Percentiles rank a stretch among this genome's conserved stretches.
phyloP scores from a whole-genome alignment of 2,329 filamentous ascomycete genomes.

The Nigrograna mackinnonii region DNA sequence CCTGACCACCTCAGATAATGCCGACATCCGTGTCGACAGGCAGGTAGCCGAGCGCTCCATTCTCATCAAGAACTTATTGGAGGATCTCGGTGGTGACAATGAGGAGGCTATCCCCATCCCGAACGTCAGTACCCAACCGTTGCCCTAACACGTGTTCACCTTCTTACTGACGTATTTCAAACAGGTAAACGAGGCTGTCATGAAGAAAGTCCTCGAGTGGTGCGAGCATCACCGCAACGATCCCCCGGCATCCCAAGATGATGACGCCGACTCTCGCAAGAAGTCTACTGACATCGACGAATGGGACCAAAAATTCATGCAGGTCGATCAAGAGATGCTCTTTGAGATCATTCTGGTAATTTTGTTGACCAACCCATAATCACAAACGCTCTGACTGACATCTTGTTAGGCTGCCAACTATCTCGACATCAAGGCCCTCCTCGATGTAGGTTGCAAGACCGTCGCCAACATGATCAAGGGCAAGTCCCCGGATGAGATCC shows the following conservation, averaged over 20 bases:
- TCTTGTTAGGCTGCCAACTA: conserved; percentile 84
- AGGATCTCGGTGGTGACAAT: conserved; percentile 74
- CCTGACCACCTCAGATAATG: conserved; percentile 50
- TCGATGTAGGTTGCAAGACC: conserved; percentile 98
- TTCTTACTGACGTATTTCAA: too few relatives aligned
- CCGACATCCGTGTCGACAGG: conserved; percentile 60
- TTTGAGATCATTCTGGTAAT: conserved; percentile 97
- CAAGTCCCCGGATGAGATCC: conserved; percentile 98
- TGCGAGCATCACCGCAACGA: conserved; percentile 94
- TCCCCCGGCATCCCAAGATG: conserved; percentile 78
- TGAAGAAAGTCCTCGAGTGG: conserved; percentile 98
- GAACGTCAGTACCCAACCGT: conserved; percentile 59
- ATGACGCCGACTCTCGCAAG: conserved; percentile 92
- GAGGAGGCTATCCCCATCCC: conserved; percentile 82
- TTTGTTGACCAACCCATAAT: conserved; percentile 3
- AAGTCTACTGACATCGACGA: conserved; percentile 99
- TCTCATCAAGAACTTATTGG: conserved; percentile 97
- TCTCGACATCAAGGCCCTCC: conserved; percentile 96
- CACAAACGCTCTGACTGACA: too few relatives aligned
- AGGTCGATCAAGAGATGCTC: conserved; percentile 99
- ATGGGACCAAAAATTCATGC: conserved; percentile 99
- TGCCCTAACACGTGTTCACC: too few relatives aligned
- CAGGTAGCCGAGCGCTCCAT: conserved; percentile 87
- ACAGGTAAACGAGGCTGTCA: conserved; percentile 84
- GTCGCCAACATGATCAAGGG: conserved; percentile 99